Conservation (phyloP, 768 basidiomycete genomes). For the Podaxis sp. region DNA sequence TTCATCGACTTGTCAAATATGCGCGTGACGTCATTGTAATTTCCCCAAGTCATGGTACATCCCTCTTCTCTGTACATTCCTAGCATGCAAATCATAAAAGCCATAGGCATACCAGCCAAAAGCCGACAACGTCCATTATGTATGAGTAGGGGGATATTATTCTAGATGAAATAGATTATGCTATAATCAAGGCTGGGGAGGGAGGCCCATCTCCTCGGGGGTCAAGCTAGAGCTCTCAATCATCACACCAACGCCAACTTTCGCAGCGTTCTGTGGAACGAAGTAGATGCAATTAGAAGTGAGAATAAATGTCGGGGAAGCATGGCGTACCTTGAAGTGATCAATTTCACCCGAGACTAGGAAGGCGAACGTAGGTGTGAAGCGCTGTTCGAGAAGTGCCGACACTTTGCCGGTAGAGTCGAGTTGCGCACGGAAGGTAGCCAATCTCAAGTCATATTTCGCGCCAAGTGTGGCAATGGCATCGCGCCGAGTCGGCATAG, state of each 20-base stretch:
- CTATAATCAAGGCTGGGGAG: conserved; percentile 44
- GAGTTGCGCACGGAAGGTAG: conserved; percentile 92
- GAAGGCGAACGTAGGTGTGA: conserved; percentile 94
- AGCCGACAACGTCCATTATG: conserved; percentile 17
- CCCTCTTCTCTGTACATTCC: neutral
- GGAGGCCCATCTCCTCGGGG: conserved; percentile 80
- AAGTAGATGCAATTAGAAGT: conserved; percentile 9
- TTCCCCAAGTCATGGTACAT: neutral
- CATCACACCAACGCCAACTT: conserved; percentile 97
- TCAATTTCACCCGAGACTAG: conserved; percentile 96
- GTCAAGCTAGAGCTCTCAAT: conserved; percentile 84
- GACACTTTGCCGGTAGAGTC: conserved; percentile 96
- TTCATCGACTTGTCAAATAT: neutral
- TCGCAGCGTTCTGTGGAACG: conserved; percentile 73
- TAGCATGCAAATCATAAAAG: neutral
- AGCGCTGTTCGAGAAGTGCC: conserved; percentile 92
- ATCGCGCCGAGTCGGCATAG: conserved; percentile 77
- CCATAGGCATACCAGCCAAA: neutral
- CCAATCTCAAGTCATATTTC: conserved; percentile 93
- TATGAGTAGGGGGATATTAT: conserved; percentile 22
- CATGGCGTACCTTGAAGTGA: conserved; percentile 82
- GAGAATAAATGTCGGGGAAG: conserved; percentile 1
- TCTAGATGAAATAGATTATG: conserved; percentile 26
- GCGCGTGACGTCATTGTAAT: conserved; percentile 13
- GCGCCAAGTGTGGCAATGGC: conserved; percentile 93